Evolutionary conservation across 768 basidiomycete species (phyloP).

Genomic region (Termitomyces heimii): DNA sequence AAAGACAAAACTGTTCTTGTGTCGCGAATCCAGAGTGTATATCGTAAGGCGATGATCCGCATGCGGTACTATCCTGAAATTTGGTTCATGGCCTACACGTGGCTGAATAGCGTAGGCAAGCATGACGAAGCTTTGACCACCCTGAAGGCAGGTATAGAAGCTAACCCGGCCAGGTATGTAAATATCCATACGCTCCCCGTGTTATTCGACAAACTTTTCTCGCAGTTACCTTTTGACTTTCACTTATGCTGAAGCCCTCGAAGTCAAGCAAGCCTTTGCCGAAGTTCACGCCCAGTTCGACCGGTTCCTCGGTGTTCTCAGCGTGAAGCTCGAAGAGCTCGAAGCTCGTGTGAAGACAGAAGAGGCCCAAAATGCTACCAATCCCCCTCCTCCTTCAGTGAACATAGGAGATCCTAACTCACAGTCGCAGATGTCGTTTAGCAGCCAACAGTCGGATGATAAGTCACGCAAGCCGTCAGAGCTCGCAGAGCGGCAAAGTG

Average conservation of each 20-base stretch:
- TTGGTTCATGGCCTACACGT: slow-evolving; percentile 92
- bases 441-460: slow-evolving; percentile 45
- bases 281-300: slow-evolving; percentile 73
- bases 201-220: slow-evolving; percentile 50
- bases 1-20: slow-evolving; percentile 65
- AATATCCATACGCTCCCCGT: slow-evolving; percentile 7
- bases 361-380: slow-evolving; percentile 18
- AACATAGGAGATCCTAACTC: not conserved
- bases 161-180: slow-evolving; percentile 73
- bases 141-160: slow-evolving; percentile 80
- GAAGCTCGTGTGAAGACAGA: slow-evolving; percentile 38
- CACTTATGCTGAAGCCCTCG: slow-evolving; percentile 74
- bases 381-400: slow-evolving; percentile 4
- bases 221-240: slow-evolving; percentile 85
- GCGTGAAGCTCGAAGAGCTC: slow-evolving; percentile 37
- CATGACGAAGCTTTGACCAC: slow-evolving; percentile 78
- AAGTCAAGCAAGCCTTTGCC: slow-evolving; percentile 48
- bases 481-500: slow-evolving; percentile 50
- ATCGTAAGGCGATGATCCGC: slow-evolving; percentile 83
- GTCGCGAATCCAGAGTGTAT: slow-evolving; percentile 72
- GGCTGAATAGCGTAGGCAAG: slow-evolving; percentile 71
- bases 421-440: not conserved
- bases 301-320: slow-evolving; percentile 62
- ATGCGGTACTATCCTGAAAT: slow-evolving; percentile 96
- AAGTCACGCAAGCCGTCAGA: slow-evolving; percentile 52